Conservation (phyloP, 108 stramenopile species). For the Cyclostephanos tholiformis region DNA sequence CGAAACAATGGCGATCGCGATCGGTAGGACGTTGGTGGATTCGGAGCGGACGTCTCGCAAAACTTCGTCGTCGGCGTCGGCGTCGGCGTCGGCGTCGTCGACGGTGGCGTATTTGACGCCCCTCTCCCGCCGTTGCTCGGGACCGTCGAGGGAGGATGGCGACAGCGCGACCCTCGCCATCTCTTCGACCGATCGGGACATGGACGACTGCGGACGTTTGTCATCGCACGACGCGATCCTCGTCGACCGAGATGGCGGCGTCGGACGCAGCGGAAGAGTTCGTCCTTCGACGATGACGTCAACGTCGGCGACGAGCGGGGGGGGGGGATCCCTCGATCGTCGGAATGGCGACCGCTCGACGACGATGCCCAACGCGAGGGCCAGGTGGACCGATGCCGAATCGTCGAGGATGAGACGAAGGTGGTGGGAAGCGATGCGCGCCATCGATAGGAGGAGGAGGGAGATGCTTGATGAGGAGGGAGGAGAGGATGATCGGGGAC, state of each 20-base stretch:
- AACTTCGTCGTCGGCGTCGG: not conserved
- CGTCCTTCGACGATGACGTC: slow-evolving; percentile 1
- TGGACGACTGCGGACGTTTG: no score
- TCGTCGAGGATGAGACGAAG: slow-evolving; percentile 42
- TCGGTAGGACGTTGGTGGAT: no score
- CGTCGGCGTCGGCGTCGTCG: not conserved
- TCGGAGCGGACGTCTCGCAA: no score
- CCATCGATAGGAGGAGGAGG: slow-evolving; percentile 1
- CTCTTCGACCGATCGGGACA: not conserved
- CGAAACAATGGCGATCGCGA: no score
- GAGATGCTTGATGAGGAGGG: not conserved
- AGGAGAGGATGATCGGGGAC: not conserved
- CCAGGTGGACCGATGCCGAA: slow-evolving; percentile 37
- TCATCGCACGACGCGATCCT: not conserved
- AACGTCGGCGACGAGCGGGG: not conserved
- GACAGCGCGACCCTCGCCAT: no score
- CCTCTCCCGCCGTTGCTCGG: not conserved
- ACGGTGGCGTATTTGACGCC: not conserved
- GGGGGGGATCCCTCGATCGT: no score
- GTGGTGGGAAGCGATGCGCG: slow-evolving; percentile 43
- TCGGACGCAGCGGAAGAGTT: no score
- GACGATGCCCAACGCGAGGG: slow-evolving; percentile 24
- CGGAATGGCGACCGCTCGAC: not conserved
- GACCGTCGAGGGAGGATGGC: no score
- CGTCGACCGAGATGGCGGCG: no score